Evolutionary conservation across 2,329 filamentous ascomycete species (phyloP), one percentile per base, ranked within the genome.

Genomic region (Venturia nashicola): DNA sequence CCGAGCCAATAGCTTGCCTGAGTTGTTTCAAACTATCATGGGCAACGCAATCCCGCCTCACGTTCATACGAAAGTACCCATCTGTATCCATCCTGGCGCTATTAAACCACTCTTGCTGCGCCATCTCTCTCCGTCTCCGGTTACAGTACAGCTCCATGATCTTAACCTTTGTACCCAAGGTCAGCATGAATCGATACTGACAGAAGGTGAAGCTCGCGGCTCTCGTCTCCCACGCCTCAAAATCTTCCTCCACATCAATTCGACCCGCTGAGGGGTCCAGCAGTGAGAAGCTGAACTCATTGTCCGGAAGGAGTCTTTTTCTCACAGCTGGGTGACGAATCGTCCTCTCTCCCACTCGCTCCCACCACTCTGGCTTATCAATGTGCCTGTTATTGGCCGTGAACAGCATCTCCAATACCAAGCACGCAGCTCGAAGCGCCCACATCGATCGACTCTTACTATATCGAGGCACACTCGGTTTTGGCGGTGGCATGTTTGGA

Each of bases 101-200:
- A 73, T 96, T 92, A 70, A 95, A 84, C 71, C 57, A 64, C 6
- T 64, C 62, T 71, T 96, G 90, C 61, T 91, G 83, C 11, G 91
- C 91, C 73, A 91, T 93, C 67, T 85, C 86, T 70, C 91, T 87
- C 91, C 96, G 96, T 74, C 96, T 91, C 8, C 91, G 84, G 67
- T 87, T 85, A 8, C 91, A 90, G 74, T 97, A 92, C 70, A 95
- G 84, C 71, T 96, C 91, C 69, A 96, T 79, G 59, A 96, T 93
- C 67, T 88, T 88, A 65, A 94, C 96, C 75, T 97, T 97, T 36
- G 91, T 88, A 79, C 90, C 92, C 67, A 97, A 91, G 66, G 91
- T 96, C 48, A 97, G 80, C 68, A 96, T 86, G 70, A 96, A 95
- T 0, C 92, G 91, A 70, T 95, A 96, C 72, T 96, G 90, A 72